Evolutionary conservation across 805 yeast species (phyloP), one percentile per base, ranked within the genome.

Genomic region (Starmerella khaoyaiensis): DNA sequence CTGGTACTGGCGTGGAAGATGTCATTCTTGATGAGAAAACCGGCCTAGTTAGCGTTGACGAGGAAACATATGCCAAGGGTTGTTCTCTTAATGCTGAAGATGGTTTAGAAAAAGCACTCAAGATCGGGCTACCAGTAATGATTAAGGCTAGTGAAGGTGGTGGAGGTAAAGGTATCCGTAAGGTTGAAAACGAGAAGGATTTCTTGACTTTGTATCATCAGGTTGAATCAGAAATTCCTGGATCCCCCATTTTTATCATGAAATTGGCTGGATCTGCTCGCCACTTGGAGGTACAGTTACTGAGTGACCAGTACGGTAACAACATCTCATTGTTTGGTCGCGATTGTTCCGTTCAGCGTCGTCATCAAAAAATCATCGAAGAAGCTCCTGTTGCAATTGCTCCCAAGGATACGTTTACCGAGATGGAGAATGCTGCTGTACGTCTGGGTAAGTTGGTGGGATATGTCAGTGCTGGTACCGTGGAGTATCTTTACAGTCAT

Each of bases 121-220:
- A 70, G 54, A 86, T 90, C 54, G 98, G 98, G 1, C 84, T 90
- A 67, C 99, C 99, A 22, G 94, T 90, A 37, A 90, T 90, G 99
- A 76, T 90, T 57, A 90, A 90, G 63, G 98, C 98, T 34, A 84
- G 96, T 41, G 99, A 90, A 74, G 99, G 99, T 69, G 99, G 99
- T 63, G 99, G 99, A 66, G 99, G 99, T 69, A 90, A 90, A 65
- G 99, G 99, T 72, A 90, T 90, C 61, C 79, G 99, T 68, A 84
- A 84, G 63, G 97, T 84, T 47, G 94, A 81, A 40, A 58, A 68
- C 46, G 94, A 79, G 60, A 76, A 74, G 46, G 80, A 84, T 53
- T 90, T 90, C 49, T 54, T 68, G 28, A 46, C 81, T 20, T 63
- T 80, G 46, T 90, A 87, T 59, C 75, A 76, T 50, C 99, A 90